Percentiles rank a stretch among this genome's conserved stretches.
Conservation (phyloP, 176 grass and related monocot species). For the Chrysopogon serrulatus region DNA sequence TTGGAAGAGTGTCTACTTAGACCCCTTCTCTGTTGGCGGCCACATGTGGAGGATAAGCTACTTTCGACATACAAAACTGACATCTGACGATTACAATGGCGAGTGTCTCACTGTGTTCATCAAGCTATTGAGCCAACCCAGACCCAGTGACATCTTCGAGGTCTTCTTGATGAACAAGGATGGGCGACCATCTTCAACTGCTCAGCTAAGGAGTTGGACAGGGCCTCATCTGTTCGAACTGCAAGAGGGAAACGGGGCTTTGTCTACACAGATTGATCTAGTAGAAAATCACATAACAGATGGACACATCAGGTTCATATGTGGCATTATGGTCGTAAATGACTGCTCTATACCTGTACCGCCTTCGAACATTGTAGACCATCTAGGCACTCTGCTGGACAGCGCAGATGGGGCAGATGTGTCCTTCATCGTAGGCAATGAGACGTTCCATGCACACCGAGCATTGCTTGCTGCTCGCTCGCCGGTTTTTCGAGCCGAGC, state of each 20-base stretch:
- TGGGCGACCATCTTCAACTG: background rate
- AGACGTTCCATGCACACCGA: background rate
- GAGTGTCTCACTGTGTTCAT: slow-evolving; percentile 11
- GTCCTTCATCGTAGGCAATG: background rate
- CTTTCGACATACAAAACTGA: background rate
- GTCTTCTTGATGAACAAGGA: background rate
- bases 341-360: slow-evolving; percentile 7
- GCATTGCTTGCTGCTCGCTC: too few relatives aligned
- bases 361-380: background rate
- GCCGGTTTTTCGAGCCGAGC: background rate
- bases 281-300: slow-evolving; percentile 1
- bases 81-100: too few relatives aligned
- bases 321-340: background rate
- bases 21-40: slow-evolving; percentile 4
- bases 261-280: background rate
- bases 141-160: background rate
- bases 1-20: background rate
- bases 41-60: slow-evolving; percentile 22
- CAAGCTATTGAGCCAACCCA: background rate
- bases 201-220: too few relatives aligned
- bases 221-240: too few relatives aligned
- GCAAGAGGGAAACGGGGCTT: background rate
- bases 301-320: slow-evolving; percentile 9
- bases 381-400: slow-evolving; percentile 26
- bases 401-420: background rate